phyloP scores from a whole-genome alignment of 495 filamentous ascomycete species.

The Aspergillus asperescens region DNA sequence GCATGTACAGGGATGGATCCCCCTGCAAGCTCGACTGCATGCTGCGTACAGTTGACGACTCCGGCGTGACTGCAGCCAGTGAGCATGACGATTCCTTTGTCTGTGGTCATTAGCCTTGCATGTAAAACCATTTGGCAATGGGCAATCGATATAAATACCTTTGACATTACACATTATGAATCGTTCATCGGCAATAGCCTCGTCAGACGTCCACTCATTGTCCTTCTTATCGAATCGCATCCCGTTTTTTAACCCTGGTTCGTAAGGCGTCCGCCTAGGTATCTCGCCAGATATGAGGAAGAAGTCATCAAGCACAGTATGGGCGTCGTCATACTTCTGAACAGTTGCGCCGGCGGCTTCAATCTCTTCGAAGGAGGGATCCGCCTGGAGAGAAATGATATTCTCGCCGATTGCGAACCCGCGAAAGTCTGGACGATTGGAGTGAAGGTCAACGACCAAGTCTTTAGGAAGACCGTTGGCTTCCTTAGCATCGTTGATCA shows the following conservation, averaged over 20 bases:
- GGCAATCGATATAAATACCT: slow-evolving; percentile 28
- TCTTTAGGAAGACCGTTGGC: slow-evolving; percentile 21
- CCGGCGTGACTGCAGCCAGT: slow-evolving; percentile 60
- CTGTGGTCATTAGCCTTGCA: slow-evolving; percentile 18
- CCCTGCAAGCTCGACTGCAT: slow-evolving; percentile 42
- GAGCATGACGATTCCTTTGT: slow-evolving; percentile 56
- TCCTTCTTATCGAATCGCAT: slow-evolving; percentile 43
- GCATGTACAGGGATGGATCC: slow-evolving; percentile 46
- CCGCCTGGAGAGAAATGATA: slow-evolving; percentile 51
- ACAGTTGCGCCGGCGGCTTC: slow-evolving; percentile 42
- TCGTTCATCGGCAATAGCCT: slow-evolving; percentile 53
- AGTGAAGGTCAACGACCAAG: slow-evolving; percentile 51
- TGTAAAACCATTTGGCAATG: background rate
- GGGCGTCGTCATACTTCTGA: slow-evolving; percentile 38
- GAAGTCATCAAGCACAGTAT: slow-evolving; percentile 50
- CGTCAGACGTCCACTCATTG: slow-evolving; percentile 50
- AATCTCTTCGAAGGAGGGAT: slow-evolving; percentile 53
- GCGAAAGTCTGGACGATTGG: slow-evolving; percentile 49
- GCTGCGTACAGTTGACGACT: slow-evolving; percentile 51
- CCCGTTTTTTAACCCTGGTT: slow-evolving; percentile 46
- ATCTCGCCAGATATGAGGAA: slow-evolving; percentile 57
- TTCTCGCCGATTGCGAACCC: slow-evolving; percentile 42
- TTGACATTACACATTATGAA: slow-evolving; percentile 56
- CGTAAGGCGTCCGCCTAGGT: slow-evolving; percentile 49
- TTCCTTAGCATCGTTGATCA: slow-evolving; percentile 46